Percentiles rank a stretch among this genome's conserved stretches.
phyloP scores from a whole-genome alignment of 2,329 filamentous ascomycete species.

The Colletotrichum lupini region DNA sequence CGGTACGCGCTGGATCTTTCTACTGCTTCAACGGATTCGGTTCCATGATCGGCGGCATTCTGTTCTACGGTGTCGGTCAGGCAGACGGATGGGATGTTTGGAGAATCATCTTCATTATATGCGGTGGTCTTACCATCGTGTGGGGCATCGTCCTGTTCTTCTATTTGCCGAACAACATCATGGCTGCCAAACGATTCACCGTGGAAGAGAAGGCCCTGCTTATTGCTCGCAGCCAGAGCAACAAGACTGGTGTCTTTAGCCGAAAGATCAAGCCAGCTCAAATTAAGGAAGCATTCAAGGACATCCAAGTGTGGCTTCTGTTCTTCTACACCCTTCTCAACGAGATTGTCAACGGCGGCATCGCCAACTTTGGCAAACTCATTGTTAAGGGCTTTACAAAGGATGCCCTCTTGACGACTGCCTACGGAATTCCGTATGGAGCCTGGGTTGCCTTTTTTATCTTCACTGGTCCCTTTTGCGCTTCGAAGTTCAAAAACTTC shows the following conservation, averaged over 20 bases:
- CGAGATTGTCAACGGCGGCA: conserved; percentile 41
- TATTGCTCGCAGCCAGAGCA: conserved; percentile 58
- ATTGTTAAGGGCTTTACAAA: conserved; percentile 47
- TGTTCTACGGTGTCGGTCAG: conserved; percentile 37
- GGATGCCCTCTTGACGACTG: conserved; percentile 53
- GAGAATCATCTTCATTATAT: conserved; percentile 41
- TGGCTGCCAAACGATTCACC: conserved; percentile 68
- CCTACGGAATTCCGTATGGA: conserved; percentile 64
- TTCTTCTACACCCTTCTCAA: conserved; percentile 45
- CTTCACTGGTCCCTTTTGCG: conserved; percentile 61
- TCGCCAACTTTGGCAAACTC: conserved; percentile 38
- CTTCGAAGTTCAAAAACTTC: conserved; percentile 59
- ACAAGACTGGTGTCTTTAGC: conserved; percentile 52
- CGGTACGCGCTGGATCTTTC: conserved; percentile 34
- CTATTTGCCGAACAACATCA: conserved; percentile 56
- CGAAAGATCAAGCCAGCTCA: conserved; percentile 52
- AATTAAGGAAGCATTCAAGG: conserved; percentile 52
- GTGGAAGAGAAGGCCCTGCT: conserved; percentile 65
- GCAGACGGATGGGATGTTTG: conserved; percentile 40
- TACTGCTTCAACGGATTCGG: conserved; percentile 37
- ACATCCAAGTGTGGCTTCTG: conserved; percentile 55
- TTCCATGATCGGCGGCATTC: conserved; percentile 33
- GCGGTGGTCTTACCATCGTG: conserved; percentile 33
- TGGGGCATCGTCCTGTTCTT: conserved; percentile 37
- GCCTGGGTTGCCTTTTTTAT: conserved; percentile 64